phyloP scores from a whole-genome alignment of 139 green algal genomes.

The Picochlorum costavermella region DNA sequence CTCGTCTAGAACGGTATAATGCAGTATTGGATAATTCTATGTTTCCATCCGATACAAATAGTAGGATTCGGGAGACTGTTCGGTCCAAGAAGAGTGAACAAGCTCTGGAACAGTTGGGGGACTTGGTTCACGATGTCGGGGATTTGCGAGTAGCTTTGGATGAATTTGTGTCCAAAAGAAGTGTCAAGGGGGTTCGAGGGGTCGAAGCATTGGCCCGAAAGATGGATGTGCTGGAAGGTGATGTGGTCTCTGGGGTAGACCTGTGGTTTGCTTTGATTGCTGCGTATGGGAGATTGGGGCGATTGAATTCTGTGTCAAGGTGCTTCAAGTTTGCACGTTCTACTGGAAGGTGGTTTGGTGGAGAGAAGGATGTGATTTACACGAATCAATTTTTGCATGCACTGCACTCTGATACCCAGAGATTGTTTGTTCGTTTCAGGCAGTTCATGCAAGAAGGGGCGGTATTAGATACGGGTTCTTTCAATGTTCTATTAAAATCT shows the following conservation, averaged over 20 bases:
- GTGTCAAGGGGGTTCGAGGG: neutral
- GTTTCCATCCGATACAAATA: too few species aligned
- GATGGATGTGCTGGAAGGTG: neutral
- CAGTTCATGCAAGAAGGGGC: slow-evolving; percentile 35
- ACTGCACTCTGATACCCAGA: slow-evolving; percentile 5
- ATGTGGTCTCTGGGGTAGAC: too few species aligned
- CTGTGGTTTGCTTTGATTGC: slow-evolving; percentile 20
- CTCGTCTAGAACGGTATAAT: too few species aligned
- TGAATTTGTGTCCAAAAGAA: slow-evolving; percentile 5
- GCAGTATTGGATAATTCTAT: too few species aligned
- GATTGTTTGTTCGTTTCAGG: slow-evolving; percentile 26
- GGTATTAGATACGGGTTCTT: slow-evolving; percentile 42
- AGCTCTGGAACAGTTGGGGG: neutral
- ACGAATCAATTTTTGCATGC: slow-evolving; percentile 31
- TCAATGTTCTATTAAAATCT: slow-evolving; percentile 46
- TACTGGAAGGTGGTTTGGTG: slow-evolving; percentile 7
- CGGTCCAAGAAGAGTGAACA: neutral
- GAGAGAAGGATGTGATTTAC: slow-evolving; percentile 5
- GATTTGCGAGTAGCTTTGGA: neutral
- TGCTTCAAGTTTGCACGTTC: slow-evolving; percentile 18
- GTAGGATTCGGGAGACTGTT: neutral
- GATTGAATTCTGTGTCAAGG: neutral
- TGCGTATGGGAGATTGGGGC: slow-evolving; percentile 13
- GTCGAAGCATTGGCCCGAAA: neutral
- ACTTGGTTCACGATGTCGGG: neutral